Conservation (phyloP, 768 basidiomycete genomes). For the Cyclocybe cylindracea region DNA sequence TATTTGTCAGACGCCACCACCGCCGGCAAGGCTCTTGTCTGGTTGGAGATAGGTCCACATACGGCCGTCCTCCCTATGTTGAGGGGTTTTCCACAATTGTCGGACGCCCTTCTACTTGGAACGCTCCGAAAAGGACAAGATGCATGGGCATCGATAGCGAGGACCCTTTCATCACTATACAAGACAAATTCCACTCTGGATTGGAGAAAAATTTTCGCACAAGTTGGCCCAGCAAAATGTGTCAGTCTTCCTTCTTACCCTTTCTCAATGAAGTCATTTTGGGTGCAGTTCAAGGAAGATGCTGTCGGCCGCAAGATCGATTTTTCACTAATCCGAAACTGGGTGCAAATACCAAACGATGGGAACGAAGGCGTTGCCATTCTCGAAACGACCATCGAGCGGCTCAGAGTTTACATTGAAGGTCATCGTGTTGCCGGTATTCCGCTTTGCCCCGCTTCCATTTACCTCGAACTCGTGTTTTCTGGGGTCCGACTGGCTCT, state of each 20-base stretch:
- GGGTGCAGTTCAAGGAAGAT: constrained; percentile 47
- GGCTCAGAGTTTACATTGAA: constrained; percentile 44
- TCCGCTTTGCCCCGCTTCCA: constrained; percentile 65
- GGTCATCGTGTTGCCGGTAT: constrained; percentile 61
- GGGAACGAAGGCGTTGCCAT: constrained; percentile 39
- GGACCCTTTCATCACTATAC: constrained; percentile 52
- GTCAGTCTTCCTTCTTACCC: constrained; percentile 66
- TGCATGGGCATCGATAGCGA: constrained; percentile 45
- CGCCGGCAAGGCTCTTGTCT: constrained; percentile 34
- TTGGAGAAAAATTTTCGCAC: constrained; percentile 58
- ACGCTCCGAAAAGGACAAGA: constrained; percentile 50
- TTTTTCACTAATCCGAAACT: constrained; percentile 20
- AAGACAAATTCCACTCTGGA: constrained; percentile 36
- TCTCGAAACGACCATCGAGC: constrained; percentile 54
- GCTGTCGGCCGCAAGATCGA: neutral
- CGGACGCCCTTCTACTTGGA: constrained; percentile 40
- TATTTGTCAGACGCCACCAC: constrained; percentile 30
- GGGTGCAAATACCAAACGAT: constrained; percentile 41
- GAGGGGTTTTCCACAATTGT: constrained; percentile 35
- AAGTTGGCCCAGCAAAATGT: constrained; percentile 40
- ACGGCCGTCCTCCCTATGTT: constrained; percentile 59
- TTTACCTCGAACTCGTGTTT: constrained; percentile 59
- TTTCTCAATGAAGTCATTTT: constrained; percentile 55
- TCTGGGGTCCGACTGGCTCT: constrained; percentile 42
- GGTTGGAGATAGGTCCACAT: constrained; percentile 74